Evolutionary conservation across 495 filamentous ascomycete genomes (phyloP).

Genomic region (Neohortaea acidophila): DNA sequence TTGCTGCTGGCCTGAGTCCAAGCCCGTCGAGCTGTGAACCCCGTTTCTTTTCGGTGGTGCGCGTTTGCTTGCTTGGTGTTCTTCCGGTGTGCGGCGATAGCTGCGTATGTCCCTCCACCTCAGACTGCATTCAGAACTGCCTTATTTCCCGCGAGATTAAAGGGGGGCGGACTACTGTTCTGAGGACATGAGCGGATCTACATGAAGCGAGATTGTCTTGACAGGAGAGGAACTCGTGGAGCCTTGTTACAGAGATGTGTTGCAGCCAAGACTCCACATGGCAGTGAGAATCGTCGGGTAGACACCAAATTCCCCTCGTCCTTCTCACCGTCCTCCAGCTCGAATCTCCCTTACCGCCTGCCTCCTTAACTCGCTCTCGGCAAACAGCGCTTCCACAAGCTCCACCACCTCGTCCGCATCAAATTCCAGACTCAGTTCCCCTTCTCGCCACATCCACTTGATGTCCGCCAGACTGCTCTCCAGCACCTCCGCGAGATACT

Average conservation of each 20-base stretch:
- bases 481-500: conserved; percentile 75
- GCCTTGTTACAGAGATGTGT: no score
- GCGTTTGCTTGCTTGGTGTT: background rate
- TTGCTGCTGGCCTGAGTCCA: no score
- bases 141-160: conserved; percentile 2
- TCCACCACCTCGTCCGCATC: conserved; percentile 72
- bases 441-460: conserved; percentile 72
- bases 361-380: conserved; percentile 64
- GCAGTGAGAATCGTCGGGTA: background rate
- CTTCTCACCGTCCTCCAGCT: background rate
- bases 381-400: conserved; percentile 76
- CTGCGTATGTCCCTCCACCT: no score
- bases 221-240: no score
- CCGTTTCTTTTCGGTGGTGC: background rate
- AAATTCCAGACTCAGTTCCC: conserved; percentile 71
- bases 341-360: conserved; percentile 63
- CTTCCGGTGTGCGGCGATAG: background rate
- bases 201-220: no score
- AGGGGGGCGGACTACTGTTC: conserved; percentile 11
- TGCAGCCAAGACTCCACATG: background rate
- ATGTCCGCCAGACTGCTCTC: conserved; percentile 85
- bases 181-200: conserved; percentile 5
- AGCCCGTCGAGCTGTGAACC: no score
- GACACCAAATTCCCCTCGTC: background rate
- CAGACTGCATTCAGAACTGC: conserved; percentile 12